Base-by-base conservation (phyloP, 2,329 filamentous ascomycete genomes). In the Aspergillus hiratsukae region DNA sequence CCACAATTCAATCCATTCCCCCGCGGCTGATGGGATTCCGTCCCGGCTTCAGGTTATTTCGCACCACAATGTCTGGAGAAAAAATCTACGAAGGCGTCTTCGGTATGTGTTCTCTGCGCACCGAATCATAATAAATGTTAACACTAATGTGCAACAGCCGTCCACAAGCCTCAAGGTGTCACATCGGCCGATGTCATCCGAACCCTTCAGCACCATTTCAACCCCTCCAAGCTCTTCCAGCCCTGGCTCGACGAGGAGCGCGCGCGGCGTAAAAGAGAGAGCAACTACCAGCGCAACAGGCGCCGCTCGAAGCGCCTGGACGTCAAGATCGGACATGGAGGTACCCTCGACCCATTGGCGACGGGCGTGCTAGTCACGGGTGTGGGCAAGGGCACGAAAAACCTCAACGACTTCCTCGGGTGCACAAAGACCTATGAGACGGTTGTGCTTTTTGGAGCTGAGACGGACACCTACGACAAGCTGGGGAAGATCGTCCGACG, bases 351-450 rank as follows among this genome's bases (percentile, higher is more conserved):
- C 69, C 94, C 94, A 27, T 82, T 97, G 66, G 94, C 94, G 8
- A 96, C 92, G 1, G 94, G 94, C 48, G 90, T 99, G 25, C 82
- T 99, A 51, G 91, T 97, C 61, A 81, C 94, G 6, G 94, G 93
- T 55, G 81, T 97, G 52, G 94, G 93, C 37, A 86, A 83, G 57
- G 94, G 90, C 41, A 99, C 94, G 54, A 99, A 97, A 74, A 78
- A 83, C 14, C 82, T 99, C 1, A 79, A 83, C 43, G 79, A 85
- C 37, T 97, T 97, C 72, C 80, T 97, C 48, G 81, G 84, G 54
- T 97, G 94, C 78, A 95, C 89, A 49, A 99, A 99, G 78, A 88
- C 86, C 0, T 99, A 99, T 74, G 93, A 97, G 74, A 87, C 91
- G 0, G 83, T 91, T 3, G 84, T 97, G 0, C 76, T 97, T 3